A percentile compares a stretch with the other conserved stretches of the same genome.
These are phyloP conservation scores for Durio zibethinus DNA, from an alignment of 345 rosid genomes.

Conservation along the genomic window DNA sequence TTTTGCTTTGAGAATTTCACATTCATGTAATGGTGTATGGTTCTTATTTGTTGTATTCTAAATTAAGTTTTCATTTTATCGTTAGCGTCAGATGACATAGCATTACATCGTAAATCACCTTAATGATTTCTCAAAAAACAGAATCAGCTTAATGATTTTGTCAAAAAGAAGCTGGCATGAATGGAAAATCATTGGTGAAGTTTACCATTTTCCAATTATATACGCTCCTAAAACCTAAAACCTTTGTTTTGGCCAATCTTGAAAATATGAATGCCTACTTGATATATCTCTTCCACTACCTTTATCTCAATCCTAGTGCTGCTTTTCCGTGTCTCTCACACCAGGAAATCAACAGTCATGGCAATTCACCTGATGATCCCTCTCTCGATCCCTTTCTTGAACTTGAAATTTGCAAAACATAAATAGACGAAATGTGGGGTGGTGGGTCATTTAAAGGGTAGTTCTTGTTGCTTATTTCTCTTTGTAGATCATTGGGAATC, in stretches of 20 bases:
- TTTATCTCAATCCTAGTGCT: not conserved
- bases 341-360: not conserved
- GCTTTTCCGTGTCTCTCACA: not conserved
- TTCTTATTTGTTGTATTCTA: not conserved
- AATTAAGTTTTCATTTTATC: not conserved
- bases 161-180: not conserved
- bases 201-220: not conserved
- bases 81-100: not conserved
- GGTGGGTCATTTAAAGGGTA: too few relatives aligned
- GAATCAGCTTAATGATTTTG: not conserved
- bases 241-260: not conserved
- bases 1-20: not conserved
- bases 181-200: not conserved
- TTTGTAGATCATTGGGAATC: not conserved
- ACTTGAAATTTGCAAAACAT: not conserved
- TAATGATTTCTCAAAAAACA: too few relatives aligned
- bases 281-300: too few relatives aligned
- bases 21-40: not conserved
- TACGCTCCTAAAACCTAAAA: not conserved
- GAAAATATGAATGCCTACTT: not conserved
- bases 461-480: not conserved
- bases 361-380: not conserved
- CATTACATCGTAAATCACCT: not conserved
- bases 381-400: not conserved
- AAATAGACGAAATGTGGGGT: not conserved